Evolutionary conservation across 2,329 filamentous ascomycete genomes (phyloP), one percentile per base, ranked within the genome.

Genomic region (Xylaria sp.): DNA sequence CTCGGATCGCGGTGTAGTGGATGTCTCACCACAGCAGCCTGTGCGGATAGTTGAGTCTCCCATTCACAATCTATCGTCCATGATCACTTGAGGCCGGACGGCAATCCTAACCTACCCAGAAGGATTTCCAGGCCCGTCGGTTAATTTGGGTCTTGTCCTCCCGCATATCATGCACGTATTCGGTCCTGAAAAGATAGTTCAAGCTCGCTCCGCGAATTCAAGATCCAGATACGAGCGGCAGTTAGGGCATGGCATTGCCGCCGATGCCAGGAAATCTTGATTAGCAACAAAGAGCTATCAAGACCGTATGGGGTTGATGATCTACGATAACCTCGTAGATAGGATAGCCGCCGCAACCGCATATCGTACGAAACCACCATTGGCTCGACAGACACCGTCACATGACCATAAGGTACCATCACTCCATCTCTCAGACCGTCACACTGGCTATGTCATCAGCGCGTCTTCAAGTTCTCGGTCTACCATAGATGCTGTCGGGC

Each of bases 341-440:
- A n/a, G 18, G 57, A 51, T 37, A 58, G 4, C 60, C 65, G 60
- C 60, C 13, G 37, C 9, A 34, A 20, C 37, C 46, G 63, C 63
- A 44, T 44, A 18, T 6, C 18, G 18, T 18, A 44, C 39, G 10
- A 48, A 44, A 46, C n/a, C n/a, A 48, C 7, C 39, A 66, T 66
- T 41, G 51, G 64, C 23, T 61, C 12, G 13, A 23, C 39, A 44
- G 28, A 37, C 12, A 61, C 12, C 20, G 46, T 58, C 65, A 67
- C 65, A 67, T 63, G 59, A 67, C 54, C 18, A 32, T 20, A 32
- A 37, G 52, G 28, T 55, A 9, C 13, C 18, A 20, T 55, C 28
- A 46, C 34, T 54, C 8, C 18, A 50, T 15, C 7, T 28, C 39
- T 51, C 32, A 3, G 32, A n/a, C 20, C 9, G 28, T 59, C 60